Evolutionary conservation across 2,329 filamentous ascomycete genomes (phyloP).

Genomic region (Aspergillus ustus): DNA sequence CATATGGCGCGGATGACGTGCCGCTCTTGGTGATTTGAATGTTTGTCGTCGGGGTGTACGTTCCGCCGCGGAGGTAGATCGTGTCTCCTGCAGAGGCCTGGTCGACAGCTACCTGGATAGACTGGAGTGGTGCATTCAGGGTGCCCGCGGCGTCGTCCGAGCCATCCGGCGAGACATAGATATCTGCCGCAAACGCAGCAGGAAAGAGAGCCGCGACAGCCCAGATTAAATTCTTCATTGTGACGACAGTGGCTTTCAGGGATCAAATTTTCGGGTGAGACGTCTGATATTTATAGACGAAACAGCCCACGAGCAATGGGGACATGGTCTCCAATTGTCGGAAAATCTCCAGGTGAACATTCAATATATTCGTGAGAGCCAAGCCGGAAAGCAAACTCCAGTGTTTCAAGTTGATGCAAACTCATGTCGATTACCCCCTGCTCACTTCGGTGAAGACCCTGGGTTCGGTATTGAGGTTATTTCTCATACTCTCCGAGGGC

Average conservation of each 20-base stretch:
- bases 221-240: constrained; percentile 5
- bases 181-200: constrained; percentile 11
- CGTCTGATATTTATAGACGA: constrained; percentile 8
- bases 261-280: background rate
- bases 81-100: constrained; percentile 18
- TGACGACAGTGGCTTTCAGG: background rate
- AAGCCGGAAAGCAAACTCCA: constrained; percentile 8
- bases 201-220: background rate
- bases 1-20: constrained; percentile 13
- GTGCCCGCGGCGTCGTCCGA: constrained; percentile 19
- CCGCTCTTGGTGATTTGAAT: constrained; percentile 26
- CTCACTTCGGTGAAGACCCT: constrained; percentile 6
- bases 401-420: constrained; percentile 9
- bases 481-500: constrained; percentile 33
- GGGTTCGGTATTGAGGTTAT: background rate
- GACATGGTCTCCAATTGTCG: constrained; percentile 17
- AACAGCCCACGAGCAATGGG: background rate
- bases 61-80: constrained; percentile 22
- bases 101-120: constrained; percentile 23
- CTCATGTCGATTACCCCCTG: background rate
- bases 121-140: constrained; percentile 17
- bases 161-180: constrained; percentile 24
- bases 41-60: constrained; percentile 21
- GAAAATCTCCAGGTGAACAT: constrained; percentile 9
- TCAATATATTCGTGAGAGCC: constrained; percentile 14